Evolutionary conservation across 148 eudicot species (phyloP), one percentile per base, ranked within the genome.

Genomic region (Mesembryanthemum crystallinum): DNA sequence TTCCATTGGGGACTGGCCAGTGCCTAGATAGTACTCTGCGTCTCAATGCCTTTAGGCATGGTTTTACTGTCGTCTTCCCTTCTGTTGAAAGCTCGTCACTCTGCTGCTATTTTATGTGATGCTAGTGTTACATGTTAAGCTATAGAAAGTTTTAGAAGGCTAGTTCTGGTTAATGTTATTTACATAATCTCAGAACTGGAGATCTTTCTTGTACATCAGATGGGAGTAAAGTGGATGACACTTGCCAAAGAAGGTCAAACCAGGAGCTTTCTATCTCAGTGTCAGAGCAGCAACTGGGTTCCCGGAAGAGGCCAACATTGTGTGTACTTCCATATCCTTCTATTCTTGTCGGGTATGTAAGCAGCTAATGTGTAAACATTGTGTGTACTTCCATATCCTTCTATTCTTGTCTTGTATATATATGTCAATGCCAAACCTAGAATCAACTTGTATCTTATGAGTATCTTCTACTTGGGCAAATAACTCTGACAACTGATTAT

Each of bases 291-390:
- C 97, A 88, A 64, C 81, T 78, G 27, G 85, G 87, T 60, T 83
- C 77, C 49, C 79, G 89, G 79, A 80, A 81, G 64, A 85, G 92
- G 83, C 92, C 96, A 47, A 80, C 91, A 58, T 71, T 92, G 73
- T 84, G 77, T 83, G 91, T 87, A 33, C 77, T 89, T 76, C 97
- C 99, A 55, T 78, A 82, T 60, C 92, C 99, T 77, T 86, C 96
- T 76, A 78, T 95, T 76, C 96, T 95, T 77, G 95, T 95, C 54
- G 99, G 99, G 99, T 95, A 89, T 82, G 88, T 75, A 39, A 81
- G 27, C 54, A 67, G 64, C 74, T 60, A 6, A 65, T 70, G 37
- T 62, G 35, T 5, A 25, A 61, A 7, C 13, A 24, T 32, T 25
- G 32, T 24, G 4, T 9, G 12, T 25, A 8, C 25, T 17, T 25